Conservation (phyloP, 2,329 filamentous ascomycete genomes). For the Coniosporium tulheliwenetii region DNA sequence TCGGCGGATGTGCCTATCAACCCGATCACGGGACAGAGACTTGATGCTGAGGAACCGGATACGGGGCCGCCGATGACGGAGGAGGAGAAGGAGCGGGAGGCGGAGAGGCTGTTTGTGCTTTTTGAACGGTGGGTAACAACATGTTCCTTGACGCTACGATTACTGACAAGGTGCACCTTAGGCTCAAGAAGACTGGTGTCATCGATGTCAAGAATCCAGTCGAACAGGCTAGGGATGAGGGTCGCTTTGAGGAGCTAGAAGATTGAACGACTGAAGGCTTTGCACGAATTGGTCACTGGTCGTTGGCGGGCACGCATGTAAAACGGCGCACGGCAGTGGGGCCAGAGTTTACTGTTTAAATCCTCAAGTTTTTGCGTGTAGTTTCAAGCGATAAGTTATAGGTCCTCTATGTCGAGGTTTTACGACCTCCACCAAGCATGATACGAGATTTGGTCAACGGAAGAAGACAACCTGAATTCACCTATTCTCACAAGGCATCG, state of each 20-base stretch:
- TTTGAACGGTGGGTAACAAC: conserved; percentile 54
- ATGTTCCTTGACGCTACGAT: neutral
- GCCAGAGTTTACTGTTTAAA: too few relatives aligned
- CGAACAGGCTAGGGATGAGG: conserved; percentile 50
- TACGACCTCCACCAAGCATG: too few relatives aligned
- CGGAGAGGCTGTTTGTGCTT: conserved; percentile 74
- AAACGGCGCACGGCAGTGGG: too few relatives aligned
- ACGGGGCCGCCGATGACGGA: conserved; percentile 62
- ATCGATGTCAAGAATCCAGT: conserved; percentile 69
- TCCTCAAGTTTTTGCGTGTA: too few relatives aligned
- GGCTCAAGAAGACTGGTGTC: conserved; percentile 58
- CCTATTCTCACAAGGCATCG: too few relatives aligned
- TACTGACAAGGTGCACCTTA: conserved; percentile 8
- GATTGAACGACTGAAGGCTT: too few relatives aligned
- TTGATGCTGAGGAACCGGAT: conserved; percentile 48
- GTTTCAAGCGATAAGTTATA: too few relatives aligned
- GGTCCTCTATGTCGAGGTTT: too few relatives aligned
- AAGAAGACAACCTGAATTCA: too few relatives aligned
- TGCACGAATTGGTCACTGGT: too few relatives aligned
- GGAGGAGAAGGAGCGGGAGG: conserved; percentile 84
- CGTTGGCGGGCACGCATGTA: too few relatives aligned
- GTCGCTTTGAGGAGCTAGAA: conserved; percentile 53
- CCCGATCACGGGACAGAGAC: conserved; percentile 72
- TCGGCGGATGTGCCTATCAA: conserved; percentile 40
- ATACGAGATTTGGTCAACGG: too few relatives aligned